These are phyloP conservation scores for Chaetomiaceae sp. DNA, from an alignment of 2,329 filamentous ascomycete genomes.

Conservation along the genomic window DNA sequence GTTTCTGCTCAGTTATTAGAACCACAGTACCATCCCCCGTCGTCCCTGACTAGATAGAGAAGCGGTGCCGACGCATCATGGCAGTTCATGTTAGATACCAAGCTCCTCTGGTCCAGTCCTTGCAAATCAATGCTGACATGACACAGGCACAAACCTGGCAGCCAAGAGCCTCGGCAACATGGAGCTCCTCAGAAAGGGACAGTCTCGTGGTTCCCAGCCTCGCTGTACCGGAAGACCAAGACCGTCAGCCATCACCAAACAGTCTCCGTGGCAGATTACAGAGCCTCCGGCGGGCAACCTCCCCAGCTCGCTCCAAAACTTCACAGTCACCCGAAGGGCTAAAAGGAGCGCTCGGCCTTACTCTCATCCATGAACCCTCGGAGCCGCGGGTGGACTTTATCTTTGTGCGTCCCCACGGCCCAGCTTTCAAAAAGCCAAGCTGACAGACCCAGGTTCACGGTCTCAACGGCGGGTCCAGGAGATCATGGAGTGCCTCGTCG, in stretches of 20 bases:
- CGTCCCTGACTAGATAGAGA: too few relatives aligned
- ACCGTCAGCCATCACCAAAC: conserved; percentile 8
- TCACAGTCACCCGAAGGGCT: conserved; percentile 11
- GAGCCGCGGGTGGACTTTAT: conserved; percentile 35
- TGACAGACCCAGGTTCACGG: conserved; percentile 32
- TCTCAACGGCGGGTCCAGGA: conserved; percentile 36
- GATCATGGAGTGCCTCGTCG: conserved; percentile 37
- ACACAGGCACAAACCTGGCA: conserved; percentile 12
- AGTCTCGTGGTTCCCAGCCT: conserved; percentile 7
- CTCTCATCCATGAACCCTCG: conserved; percentile 26
- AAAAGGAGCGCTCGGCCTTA: conserved; percentile 27
- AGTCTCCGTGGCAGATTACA: conserved; percentile 16
- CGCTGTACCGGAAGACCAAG: conserved; percentile 1
- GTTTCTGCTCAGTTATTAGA: too few relatives aligned
- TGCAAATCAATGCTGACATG: neutral
- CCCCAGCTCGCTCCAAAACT: conserved; percentile 12
- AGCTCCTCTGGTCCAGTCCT: neutral
- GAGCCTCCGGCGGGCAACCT: conserved; percentile 13
- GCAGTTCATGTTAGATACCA: neutral
- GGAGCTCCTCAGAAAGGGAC: conserved; percentile 7
- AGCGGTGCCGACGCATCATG: neutral
- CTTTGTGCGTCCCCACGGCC: conserved; percentile 25
- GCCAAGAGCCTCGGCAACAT: conserved; percentile 7
- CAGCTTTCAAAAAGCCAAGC: neutral
- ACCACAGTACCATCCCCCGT: too few relatives aligned